phyloP scores from a whole-genome alignment of 108 stramenopile species.

The Fragilaria radians region DNA sequence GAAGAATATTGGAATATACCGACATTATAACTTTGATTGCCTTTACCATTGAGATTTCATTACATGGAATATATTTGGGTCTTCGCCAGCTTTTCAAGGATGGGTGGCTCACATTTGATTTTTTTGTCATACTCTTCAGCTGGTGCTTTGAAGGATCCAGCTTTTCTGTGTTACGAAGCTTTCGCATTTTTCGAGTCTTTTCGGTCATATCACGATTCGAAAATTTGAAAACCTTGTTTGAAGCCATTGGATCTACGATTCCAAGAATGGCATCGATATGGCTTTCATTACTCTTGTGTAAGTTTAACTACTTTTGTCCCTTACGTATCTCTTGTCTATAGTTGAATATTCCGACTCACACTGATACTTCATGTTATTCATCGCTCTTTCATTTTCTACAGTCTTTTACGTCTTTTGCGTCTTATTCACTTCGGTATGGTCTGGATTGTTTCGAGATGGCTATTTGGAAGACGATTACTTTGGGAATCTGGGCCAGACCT shows the following conservation, averaged over 20 bases:
- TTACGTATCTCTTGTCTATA: neutral
- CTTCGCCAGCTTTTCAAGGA: conserved; percentile 17
- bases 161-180: conserved; percentile 11
- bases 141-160: conserved; percentile 9
- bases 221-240: conserved; percentile 16
- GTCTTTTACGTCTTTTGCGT: conserved; percentile 65
- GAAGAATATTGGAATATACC: neutral
- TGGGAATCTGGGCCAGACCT: conserved; percentile 30
- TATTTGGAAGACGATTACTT: conserved; percentile 39
- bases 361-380: too few relatives aligned
- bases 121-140: conserved; percentile 15
- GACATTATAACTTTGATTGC: neutral
- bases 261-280: conserved; percentile 50
- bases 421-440: conserved; percentile 59
- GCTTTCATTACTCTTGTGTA: conserved; percentile 26
- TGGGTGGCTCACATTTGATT: conserved; percentile 27
- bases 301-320: neutral
- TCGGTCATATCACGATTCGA: conserved; percentile 15
- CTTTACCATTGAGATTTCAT: neutral
- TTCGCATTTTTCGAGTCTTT: conserved; percentile 29
- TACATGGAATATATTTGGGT: neutral
- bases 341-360: too few relatives aligned
- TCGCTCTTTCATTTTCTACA: too few relatives aligned
- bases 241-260: conserved; percentile 49
- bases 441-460: conserved; percentile 1